Conservation (phyloP, 495 filamentous ascomycete genomes). For the Penicillium ochrochloron region DNA sequence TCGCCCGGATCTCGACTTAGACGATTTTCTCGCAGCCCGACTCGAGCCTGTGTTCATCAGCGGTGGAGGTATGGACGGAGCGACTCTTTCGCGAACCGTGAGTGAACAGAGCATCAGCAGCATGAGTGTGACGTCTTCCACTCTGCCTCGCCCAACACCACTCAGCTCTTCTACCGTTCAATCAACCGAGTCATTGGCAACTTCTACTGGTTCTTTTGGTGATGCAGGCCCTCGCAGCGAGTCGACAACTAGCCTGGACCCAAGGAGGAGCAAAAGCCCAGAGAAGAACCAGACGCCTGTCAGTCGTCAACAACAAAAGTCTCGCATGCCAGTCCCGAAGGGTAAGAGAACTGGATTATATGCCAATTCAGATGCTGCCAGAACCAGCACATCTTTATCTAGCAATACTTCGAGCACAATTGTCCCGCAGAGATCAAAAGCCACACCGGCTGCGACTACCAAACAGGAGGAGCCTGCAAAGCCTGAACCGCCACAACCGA, state of each 20-base stretch:
- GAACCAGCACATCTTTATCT: constrained; percentile 33
- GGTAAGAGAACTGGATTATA: constrained; percentile 17
- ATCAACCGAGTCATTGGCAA: constrained; percentile 43
- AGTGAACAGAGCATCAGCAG: constrained; percentile 65
- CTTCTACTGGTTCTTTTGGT: constrained; percentile 31
- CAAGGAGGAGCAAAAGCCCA: constrained; percentile 15
- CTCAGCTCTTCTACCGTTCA: constrained; percentile 32
- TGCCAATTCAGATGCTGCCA: constrained; percentile 35
- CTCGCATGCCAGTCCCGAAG: constrained; percentile 31
- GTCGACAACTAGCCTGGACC: constrained; percentile 11
- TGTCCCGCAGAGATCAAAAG: constrained; percentile 25
- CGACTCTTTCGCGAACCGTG: constrained; percentile 61
- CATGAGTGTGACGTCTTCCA: constrained; percentile 55
- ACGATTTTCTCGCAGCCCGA: constrained; percentile 74
- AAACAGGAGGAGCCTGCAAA: constrained; percentile 7
- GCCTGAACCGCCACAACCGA: constrained; percentile 24
- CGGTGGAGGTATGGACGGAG: constrained; percentile 63
- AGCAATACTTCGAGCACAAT: constrained; percentile 32
- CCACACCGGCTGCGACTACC: constrained; percentile 5
- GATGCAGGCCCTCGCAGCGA: constrained; percentile 18
- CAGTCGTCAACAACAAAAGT: constrained; percentile 11
- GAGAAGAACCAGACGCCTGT: constrained; percentile 1
- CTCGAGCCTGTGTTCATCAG: constrained; percentile 87
- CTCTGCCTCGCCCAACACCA: constrained; percentile 22
- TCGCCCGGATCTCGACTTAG: constrained; percentile 58